Conservation (phyloP, 257 asterid genomes). For the Nicotiana knightiana region DNA sequence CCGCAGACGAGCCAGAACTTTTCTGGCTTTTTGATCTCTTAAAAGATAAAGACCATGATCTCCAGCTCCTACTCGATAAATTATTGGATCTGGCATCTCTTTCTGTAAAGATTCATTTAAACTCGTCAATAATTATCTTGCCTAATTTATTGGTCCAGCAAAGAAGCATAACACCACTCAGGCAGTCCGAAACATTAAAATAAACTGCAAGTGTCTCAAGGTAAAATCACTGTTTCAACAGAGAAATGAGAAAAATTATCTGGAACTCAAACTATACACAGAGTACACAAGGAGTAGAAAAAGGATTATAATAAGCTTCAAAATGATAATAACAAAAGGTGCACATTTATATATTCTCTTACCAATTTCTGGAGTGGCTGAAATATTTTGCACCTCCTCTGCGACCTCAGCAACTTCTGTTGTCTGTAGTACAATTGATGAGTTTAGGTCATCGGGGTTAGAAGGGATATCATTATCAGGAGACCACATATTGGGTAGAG, state of each 20-base stretch:
- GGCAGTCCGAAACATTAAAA: background rate
- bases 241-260: background rate
- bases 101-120: conserved; percentile 31
- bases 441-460: conserved; percentile 14
- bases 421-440: conserved; percentile 20
- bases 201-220: background rate
- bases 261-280: background rate
- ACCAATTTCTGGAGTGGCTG: conserved; percentile 38
- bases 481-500: conserved; percentile 57
- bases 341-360: conserved; percentile 4
- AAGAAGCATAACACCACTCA: background rate
- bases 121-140: conserved; percentile 13
- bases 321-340: background rate
- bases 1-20: conserved; percentile 22
- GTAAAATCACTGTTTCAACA: background rate
- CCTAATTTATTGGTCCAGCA: background rate
- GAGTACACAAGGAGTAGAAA: background rate
- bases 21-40: conserved; percentile 35
- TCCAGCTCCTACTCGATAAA: conserved; percentile 33
- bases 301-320: background rate
- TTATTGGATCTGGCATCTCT: conserved; percentile 30
- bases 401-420: conserved; percentile 17
- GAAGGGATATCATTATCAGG: conserved; percentile 18
- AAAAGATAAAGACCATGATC: conserved; percentile 43
- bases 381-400: conserved; percentile 29